phyloP scores from a whole-genome alignment of 352 stramenopile genomes.

The Detonula confervacea region DNA sequence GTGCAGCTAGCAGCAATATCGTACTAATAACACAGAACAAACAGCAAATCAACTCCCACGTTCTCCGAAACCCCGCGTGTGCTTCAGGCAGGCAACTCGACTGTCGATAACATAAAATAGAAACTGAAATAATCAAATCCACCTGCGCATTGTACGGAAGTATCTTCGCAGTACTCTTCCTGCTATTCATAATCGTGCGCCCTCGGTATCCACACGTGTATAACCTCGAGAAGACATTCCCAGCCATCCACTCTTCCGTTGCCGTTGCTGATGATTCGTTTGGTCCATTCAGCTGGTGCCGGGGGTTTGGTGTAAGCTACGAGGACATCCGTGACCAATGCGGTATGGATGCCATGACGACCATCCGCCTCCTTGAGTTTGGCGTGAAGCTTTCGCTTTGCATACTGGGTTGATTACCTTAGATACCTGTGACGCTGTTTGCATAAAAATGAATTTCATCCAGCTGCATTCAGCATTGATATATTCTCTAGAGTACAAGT shows the following conservation, averaged over 20 bases:
- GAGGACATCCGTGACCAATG: conserved; percentile 64
- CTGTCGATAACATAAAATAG: neutral
- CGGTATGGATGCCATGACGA: conserved; percentile 66
- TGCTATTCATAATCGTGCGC: conserved; percentile 38
- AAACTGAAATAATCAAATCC: conserved; percentile 25
- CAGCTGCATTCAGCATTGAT: too few species aligned
- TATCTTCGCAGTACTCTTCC: conserved; percentile 22
- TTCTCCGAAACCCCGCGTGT: too few species aligned
- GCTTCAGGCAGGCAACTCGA: neutral
- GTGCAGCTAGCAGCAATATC: too few species aligned
- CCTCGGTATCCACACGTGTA: conserved; percentile 53
- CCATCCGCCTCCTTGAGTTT: conserved; percentile 55
- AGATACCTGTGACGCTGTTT: too few species aligned
- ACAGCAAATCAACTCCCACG: too few species aligned
- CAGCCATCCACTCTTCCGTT: conserved; percentile 34
- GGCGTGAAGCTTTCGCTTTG: conserved; percentile 47
- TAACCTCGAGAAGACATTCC: conserved; percentile 51
- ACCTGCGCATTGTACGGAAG: conserved; percentile 19
- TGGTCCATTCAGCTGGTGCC: conserved; percentile 62
- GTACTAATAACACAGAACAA: too few species aligned
- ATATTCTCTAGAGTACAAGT: too few species aligned
- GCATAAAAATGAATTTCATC: too few species aligned
- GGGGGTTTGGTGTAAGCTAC: conserved; percentile 45
- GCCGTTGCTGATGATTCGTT: conserved; percentile 56
- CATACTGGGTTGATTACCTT: too few species aligned